Evolutionary conservation across 176 grass and related monocot species (phyloP).

Genomic region (Secale cereale): DNA sequence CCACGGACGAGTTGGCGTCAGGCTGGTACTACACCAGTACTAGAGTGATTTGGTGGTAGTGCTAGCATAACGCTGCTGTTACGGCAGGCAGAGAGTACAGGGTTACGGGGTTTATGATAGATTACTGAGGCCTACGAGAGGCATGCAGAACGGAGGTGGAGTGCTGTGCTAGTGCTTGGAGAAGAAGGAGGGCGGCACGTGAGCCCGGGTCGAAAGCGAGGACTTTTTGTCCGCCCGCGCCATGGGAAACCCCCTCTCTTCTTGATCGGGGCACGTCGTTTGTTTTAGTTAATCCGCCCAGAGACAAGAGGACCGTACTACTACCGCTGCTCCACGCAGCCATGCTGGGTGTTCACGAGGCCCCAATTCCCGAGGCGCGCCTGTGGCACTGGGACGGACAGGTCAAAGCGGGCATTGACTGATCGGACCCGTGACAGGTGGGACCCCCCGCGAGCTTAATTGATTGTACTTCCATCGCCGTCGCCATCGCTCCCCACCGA

Average conservation of each 20-base stretch:
- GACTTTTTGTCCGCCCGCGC: conserved; percentile 5
- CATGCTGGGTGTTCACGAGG: background rate
- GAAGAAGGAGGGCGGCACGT: conserved; percentile 7
- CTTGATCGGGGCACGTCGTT: conserved; percentile 23
- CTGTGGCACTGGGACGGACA: conserved; percentile 8
- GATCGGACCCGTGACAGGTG: background rate
- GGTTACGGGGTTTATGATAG: conserved; percentile 3
- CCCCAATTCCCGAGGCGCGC: conserved; percentile 2
- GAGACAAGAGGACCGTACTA: background rate
- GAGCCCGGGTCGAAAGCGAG: background rate
- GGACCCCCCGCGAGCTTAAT: background rate
- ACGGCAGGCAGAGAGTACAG: background rate
- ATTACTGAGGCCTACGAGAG: conserved; percentile 8
- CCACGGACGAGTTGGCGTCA: background rate
- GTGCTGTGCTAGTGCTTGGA: background rate
- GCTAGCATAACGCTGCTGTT: background rate
- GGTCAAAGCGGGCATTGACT: conserved; percentile 32
- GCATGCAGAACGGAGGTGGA: background rate
- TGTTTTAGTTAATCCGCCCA: background rate
- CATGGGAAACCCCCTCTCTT: too few relatives aligned
- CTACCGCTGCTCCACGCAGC: background rate
- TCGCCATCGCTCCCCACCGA: background rate
- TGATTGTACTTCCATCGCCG: background rate
- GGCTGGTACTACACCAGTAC: background rate
- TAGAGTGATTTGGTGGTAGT: background rate